These are phyloP conservation scores for Themeda triandra DNA, from an alignment of 176 grass and related monocot genomes.

Conservation along the genomic window DNA sequence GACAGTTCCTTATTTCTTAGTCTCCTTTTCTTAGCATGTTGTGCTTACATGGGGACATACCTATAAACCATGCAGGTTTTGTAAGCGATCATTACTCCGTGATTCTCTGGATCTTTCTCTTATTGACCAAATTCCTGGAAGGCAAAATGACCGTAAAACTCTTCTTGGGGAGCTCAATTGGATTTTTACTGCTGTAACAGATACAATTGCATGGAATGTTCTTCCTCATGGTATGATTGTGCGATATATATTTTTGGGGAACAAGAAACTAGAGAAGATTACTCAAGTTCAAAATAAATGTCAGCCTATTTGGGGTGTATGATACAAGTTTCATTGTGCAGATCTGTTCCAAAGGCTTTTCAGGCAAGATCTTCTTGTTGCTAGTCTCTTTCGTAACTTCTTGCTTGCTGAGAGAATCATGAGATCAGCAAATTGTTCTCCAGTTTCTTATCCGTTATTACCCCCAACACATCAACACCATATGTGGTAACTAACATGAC, in stretches of 20 bases:
- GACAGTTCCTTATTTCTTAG: background rate
- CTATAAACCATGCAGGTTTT: slow-evolving; percentile 65
- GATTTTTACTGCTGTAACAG: slow-evolving; percentile 93
- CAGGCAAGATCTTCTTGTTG: slow-evolving; percentile 94
- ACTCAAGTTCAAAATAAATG: slow-evolving; percentile 6
- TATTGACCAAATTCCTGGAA: slow-evolving; percentile 90
- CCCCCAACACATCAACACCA: slow-evolving; percentile 92
- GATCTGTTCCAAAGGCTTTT: slow-evolving; percentile 97
- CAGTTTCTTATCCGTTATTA: slow-evolving; percentile 70
- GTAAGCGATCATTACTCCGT: slow-evolving; percentile 68
- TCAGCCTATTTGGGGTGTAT: slow-evolving; percentile 11
- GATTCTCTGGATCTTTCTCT: slow-evolving; percentile 61
- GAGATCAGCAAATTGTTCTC: slow-evolving; percentile 92
- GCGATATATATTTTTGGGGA: background rate
- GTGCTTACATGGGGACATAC: slow-evolving; percentile 9
- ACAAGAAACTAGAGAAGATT: background rate
- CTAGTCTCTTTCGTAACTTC: slow-evolving; percentile 98
- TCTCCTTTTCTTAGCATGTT: slow-evolving; percentile 6
- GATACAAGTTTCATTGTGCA: slow-evolving; percentile 52
- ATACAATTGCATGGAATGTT: slow-evolving; percentile 99
- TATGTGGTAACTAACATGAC: slow-evolving; percentile 74
- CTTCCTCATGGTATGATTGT: slow-evolving; percentile 78
- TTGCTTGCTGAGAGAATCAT: slow-evolving; percentile 98
- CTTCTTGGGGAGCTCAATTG: slow-evolving; percentile 96
- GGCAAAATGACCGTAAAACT: slow-evolving; percentile 98